Evolutionary conservation across 2,329 filamentous ascomycete genomes (phyloP).

Genomic region (Clarireedia monteithiana): DNA sequence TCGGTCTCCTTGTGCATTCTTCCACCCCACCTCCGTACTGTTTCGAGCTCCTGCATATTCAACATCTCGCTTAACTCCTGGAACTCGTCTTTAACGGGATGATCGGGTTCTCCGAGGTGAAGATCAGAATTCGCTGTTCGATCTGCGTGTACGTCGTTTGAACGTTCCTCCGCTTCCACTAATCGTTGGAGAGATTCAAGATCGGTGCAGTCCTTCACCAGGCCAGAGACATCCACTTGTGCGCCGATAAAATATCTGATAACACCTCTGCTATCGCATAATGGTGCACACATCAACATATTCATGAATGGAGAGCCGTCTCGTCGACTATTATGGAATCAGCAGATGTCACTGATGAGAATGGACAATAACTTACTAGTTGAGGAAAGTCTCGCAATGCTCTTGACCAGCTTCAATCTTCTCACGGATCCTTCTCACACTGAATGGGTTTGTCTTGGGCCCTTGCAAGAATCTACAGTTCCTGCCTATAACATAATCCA

Average conservation of each 20-base stretch:
- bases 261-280: slow-evolving; percentile 53
- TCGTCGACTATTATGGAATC: slow-evolving; percentile 38
- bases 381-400: slow-evolving; percentile 66
- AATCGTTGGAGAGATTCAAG: slow-evolving; percentile 48
- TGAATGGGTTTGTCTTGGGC: slow-evolving; percentile 58
- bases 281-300: slow-evolving; percentile 54
- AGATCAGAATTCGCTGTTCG: slow-evolving; percentile 14
- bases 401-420: slow-evolving; percentile 57
- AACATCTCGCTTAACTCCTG: slow-evolving; percentile 62
- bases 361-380: slow-evolving; percentile 45
- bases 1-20: slow-evolving; percentile 47
- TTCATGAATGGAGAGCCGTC: slow-evolving; percentile 64
- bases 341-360: slow-evolving; percentile 2
- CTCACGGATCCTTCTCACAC: slow-evolving; percentile 53
- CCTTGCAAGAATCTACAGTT: slow-evolving; percentile 77
- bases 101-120: background rate
- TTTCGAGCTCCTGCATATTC: slow-evolving; percentile 57
- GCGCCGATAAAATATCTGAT: slow-evolving; percentile 60
- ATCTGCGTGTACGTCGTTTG: slow-evolving; percentile 24
- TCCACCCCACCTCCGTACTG: slow-evolving; percentile 55
- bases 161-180: slow-evolving; percentile 19
- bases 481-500: slow-evolving; percentile 63
- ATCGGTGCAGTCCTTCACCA: slow-evolving; percentile 53
- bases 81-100: slow-evolving; percentile 51
- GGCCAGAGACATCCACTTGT: slow-evolving; percentile 56